Percentiles rank a stretch among this genome's conserved stretches.
These are phyloP conservation scores for Pseudogymnoascus sp. DNA, from an alignment of 2,329 filamentous ascomycete species.

Conservation along the genomic window DNA sequence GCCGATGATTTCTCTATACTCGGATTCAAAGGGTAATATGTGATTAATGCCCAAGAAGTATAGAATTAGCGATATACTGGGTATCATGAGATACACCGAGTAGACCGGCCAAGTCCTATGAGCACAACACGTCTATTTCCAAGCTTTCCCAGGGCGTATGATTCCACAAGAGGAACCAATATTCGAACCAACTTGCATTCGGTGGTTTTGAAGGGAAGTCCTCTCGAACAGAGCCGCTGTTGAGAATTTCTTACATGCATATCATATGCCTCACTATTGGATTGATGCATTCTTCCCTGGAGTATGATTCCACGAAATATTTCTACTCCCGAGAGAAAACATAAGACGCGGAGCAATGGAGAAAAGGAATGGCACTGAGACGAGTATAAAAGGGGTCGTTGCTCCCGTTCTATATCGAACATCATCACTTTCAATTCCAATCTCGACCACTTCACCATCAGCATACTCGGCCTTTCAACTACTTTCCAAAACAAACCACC, in stretches of 20 bases:
- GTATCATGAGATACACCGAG: background rate
- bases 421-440: background rate
- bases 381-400: background rate
- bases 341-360: too few relatives aligned
- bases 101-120: background rate
- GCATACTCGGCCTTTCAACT: background rate
- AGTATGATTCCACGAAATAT: background rate
- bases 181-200: background rate
- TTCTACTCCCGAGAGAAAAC: background rate
- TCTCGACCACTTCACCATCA: background rate
- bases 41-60: background rate
- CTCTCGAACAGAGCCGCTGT: too few relatives aligned
- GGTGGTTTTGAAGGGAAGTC: background rate
- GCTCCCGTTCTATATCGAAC: background rate
- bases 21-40: background rate
- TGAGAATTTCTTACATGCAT: background rate
- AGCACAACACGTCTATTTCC: background rate
- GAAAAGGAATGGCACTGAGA: too few relatives aligned
- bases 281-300: background rate
- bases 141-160: background rate
- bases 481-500: background rate
- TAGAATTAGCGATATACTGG: background rate
- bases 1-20: background rate
- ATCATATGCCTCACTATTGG: background rate
- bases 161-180: background rate